A percentile compares a stretch with the other conserved stretches of the same genome.
Evolutionary conservation across 2,329 filamentous ascomycete species (phyloP).

Genomic region (Pestalotiopsis sp.): DNA sequence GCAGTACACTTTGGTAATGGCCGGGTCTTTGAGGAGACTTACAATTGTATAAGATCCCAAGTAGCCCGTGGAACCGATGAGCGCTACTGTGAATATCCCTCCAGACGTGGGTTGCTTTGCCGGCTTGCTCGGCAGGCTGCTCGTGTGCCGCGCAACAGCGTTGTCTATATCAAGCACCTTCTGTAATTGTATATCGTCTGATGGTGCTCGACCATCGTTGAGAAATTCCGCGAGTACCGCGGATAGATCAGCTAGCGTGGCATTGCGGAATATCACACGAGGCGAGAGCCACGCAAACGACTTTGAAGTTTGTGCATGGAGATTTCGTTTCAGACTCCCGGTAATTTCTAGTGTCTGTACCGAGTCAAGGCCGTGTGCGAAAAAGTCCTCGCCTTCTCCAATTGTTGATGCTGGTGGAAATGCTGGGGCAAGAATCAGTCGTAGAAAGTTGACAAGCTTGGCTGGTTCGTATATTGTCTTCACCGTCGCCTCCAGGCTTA

Average conservation of each 20-base stretch:
- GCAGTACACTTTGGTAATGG: constrained; percentile 16
- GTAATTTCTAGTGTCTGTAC: constrained; percentile 15
- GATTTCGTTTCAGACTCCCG: constrained; percentile 13
- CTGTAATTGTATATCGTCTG: background rate
- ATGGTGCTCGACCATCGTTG: background rate
- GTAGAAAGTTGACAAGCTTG: background rate
- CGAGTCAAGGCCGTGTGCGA: constrained; percentile 17
- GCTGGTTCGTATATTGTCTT: background rate
- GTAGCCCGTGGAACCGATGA: constrained; percentile 9
- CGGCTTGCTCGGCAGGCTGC: background rate
- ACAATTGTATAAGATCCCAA: background rate
- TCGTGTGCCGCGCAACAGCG: background rate
- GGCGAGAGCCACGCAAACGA: constrained; percentile 1
- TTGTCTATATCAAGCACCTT: background rate
- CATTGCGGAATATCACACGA: background rate
- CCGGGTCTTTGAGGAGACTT: background rate
- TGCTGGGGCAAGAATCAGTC: background rate
- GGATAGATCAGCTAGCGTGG: background rate
- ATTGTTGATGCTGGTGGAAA: constrained; percentile 1
- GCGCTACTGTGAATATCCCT: background rate
- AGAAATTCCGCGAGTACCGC: background rate
- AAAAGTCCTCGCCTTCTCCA: constrained; percentile 17
- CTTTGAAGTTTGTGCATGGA: constrained; percentile 2
- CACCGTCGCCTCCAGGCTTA: background rate
- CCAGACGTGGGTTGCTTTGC: background rate